These are phyloP conservation scores for Plasmopara halstedii DNA, from an alignment of 352 stramenopile genomes.

Conservation along the genomic window DNA sequence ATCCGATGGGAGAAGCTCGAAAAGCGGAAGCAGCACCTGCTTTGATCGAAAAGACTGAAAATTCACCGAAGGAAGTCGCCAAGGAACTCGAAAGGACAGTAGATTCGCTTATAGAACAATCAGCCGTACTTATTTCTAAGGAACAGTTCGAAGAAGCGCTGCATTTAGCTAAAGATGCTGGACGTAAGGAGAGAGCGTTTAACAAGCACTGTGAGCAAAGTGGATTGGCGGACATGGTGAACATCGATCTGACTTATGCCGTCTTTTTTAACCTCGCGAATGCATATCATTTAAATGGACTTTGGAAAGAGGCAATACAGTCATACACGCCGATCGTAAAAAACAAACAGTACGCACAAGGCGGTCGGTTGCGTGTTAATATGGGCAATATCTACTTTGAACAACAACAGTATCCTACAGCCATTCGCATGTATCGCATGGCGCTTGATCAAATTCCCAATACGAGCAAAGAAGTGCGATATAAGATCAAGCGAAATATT, in stretches of 20 bases:
- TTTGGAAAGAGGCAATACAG: constrained; percentile 93
- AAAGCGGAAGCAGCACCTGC: constrained; percentile 68
- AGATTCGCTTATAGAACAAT: constrained; percentile 90
- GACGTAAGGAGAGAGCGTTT: constrained; percentile 86
- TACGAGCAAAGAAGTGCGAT: constrained; percentile 90
- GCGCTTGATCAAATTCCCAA: constrained; percentile 94
- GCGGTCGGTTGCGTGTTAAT: constrained; percentile 90
- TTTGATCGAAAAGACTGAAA: constrained; percentile 88
- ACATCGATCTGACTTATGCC: constrained; percentile 92
- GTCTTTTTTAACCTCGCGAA: constrained; percentile 94
- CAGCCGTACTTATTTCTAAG: constrained; percentile 60
- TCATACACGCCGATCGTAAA: constrained; percentile 93
- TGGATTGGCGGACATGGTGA: constrained; percentile 83
- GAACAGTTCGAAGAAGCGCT: constrained; percentile 81
- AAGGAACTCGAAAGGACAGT: constrained; percentile 89
- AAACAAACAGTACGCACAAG: constrained; percentile 93
- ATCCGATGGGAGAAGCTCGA: constrained; percentile 84
- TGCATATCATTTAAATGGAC: constrained; percentile 90
- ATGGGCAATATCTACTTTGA: constrained; percentile 98
- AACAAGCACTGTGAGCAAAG: constrained; percentile 89
- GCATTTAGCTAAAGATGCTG: constrained; percentile 80
- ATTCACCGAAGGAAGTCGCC: constrained; percentile 88
- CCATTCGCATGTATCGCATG: constrained; percentile 97
- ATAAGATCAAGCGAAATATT: constrained; percentile 97
- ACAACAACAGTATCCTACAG: constrained; percentile 90